phyloP scores from a whole-genome alignment of 192 early-diverging fungal species.

The Backusella liffmaniae region DNA sequence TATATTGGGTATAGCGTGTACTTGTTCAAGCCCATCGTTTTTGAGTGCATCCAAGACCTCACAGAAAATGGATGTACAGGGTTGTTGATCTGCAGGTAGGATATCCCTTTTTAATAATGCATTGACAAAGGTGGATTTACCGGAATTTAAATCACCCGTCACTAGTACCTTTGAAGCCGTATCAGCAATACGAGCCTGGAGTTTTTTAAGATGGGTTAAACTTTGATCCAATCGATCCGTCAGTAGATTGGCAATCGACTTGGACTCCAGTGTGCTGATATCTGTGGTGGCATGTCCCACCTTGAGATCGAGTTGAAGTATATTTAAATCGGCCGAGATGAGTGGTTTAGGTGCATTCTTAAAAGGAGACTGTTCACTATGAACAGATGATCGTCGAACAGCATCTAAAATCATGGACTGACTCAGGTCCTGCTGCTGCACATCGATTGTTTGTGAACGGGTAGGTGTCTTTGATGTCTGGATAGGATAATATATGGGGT shows the following conservation, averaged over 20 bases:
- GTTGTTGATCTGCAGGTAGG: conserved; percentile 95
- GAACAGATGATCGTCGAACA: conserved; percentile 26
- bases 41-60: conserved; percentile 93
- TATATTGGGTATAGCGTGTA: conserved; percentile 84
- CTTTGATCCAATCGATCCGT: conserved; percentile 68
- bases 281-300: conserved; percentile 61
- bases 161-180: conserved; percentile 92
- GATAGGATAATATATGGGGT: conserved; percentile 64
- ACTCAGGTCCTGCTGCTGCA: background rate
- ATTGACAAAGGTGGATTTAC: conserved; percentile 97
- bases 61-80: conserved; percentile 94
- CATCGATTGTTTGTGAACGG: conserved; percentile 17
- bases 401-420: conserved; percentile 12
- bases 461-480: background rate
- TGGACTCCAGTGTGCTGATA: conserved; percentile 63
- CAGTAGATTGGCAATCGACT: conserved; percentile 69
- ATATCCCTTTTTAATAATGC: conserved; percentile 88
- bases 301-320: conserved; percentile 70
- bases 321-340: conserved; percentile 45
- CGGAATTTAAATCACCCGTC: conserved; percentile 97
- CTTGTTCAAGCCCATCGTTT: conserved; percentile 88
- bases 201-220: conserved; percentile 76
- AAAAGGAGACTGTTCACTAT: conserved; percentile 2
- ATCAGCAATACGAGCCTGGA: conserved; percentile 85
- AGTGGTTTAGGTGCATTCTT: background rate